A percentile compares a stretch with the other conserved stretches of the same genome.
These are phyloP conservation scores for Vitis labrusca DNA, from an alignment of 164 flowering plant species.

Conservation along the genomic window DNA sequence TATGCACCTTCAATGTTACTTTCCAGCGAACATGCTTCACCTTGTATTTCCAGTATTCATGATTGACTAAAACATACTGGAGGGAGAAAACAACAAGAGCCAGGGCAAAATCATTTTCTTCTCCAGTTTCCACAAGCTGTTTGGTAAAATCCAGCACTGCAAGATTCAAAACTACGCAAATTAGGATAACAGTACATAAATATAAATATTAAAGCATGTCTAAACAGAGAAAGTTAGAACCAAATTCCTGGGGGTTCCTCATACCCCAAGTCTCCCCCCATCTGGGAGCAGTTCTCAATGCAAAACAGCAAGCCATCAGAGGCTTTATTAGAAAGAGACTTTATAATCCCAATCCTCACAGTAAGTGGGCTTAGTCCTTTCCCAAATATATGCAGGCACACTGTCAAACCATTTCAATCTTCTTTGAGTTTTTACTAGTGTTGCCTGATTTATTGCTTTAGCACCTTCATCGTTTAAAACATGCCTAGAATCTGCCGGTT, in stretches of 20 bases:
- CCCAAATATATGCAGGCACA: no score
- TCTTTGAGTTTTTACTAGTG: no score
- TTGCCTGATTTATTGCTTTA: no score
- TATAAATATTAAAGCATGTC: not conserved
- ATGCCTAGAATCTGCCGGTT: no score
- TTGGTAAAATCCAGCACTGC: conserved; percentile 84
- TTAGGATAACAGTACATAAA: conserved; percentile 11
- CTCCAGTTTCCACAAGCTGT: conserved; percentile 72
- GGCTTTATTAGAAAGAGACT: no score
- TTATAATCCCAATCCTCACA: no score
- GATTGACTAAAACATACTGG: conserved; percentile 85
- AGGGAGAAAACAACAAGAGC: conserved; percentile 69
- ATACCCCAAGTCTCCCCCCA: no score
- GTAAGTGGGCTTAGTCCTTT: no score
- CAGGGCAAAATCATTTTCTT: conserved; percentile 54
- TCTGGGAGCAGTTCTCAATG: no score
- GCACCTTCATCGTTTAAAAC: no score
- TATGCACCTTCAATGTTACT: conserved; percentile 76
- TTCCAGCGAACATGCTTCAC: conserved; percentile 76
- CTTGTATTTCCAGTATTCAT: conserved; percentile 89
- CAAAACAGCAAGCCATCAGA: no score
- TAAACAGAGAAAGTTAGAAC: not conserved
- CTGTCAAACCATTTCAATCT: no score
- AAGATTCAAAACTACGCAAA: conserved; percentile 15
- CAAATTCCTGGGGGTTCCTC: not conserved